phyloP scores from a whole-genome alignment of 73 alveolate species.

The Tetrahymena thermophila region DNA sequence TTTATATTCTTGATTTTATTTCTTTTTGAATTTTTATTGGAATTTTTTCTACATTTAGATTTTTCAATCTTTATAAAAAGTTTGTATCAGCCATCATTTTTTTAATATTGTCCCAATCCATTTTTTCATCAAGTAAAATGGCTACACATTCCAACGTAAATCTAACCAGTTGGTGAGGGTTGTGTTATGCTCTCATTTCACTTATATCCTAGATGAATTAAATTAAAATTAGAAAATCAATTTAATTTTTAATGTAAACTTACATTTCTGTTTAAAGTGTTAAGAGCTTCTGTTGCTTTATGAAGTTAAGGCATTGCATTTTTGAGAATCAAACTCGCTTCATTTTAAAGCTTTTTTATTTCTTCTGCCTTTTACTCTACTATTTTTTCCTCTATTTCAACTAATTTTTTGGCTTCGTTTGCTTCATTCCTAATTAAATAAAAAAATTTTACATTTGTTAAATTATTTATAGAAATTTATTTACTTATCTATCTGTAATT shows the following conservation, averaged over 20 bases:
- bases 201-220: slow-evolving; percentile 55
- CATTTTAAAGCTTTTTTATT: slow-evolving; percentile 67
- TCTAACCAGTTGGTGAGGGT: slow-evolving; percentile 76
- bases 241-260: neutral
- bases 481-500: slow-evolving; percentile 51
- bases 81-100: slow-evolving; percentile 47
- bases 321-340: slow-evolving; percentile 69
- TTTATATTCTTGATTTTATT: slow-evolving; percentile 44
- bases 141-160: slow-evolving; percentile 73
- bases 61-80: slow-evolving; percentile 55
- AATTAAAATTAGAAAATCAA: neutral
- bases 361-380: slow-evolving; percentile 58
- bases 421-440: slow-evolving; percentile 43
- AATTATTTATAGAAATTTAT: neutral
- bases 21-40: slow-evolving; percentile 34
- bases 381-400: slow-evolving; percentile 63
- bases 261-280: slow-evolving; percentile 69
- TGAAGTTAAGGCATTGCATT: slow-evolving; percentile 82
- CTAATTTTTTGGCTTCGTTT: slow-evolving; percentile 54
- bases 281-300: slow-evolving; percentile 86
- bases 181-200: slow-evolving; percentile 72
- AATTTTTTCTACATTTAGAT: slow-evolving; percentile 38
- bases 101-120: slow-evolving; percentile 68
- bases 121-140: slow-evolving; percentile 68
- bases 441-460: neutral